Evolutionary conservation across 2,329 filamentous ascomycete genomes (phyloP).

Genomic region (Xylariaceae sp.): DNA sequence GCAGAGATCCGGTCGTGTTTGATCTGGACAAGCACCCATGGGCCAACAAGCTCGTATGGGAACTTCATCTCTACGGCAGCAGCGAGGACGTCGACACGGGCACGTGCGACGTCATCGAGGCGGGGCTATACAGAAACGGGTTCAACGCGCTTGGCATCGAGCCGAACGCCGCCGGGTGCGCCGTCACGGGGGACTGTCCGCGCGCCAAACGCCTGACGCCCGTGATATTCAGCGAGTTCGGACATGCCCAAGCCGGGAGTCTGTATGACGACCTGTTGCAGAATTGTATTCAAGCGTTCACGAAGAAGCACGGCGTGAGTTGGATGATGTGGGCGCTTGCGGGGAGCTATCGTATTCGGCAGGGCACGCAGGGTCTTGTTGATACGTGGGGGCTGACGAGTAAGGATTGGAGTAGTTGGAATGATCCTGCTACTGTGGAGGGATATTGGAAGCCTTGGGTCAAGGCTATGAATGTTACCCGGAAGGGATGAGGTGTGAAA

Average conservation of each 20-base stretch:
- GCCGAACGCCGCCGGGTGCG: conserved; percentile 50
- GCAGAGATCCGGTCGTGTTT: conserved; percentile 53
- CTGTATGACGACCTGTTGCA: conserved; percentile 54
- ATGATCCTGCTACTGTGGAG: conserved; percentile 52
- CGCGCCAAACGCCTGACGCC: conserved; percentile 51
- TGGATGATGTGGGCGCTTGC: conserved; percentile 59
- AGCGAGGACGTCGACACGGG: conserved; percentile 53
- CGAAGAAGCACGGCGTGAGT: conserved; percentile 51
- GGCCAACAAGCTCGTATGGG: conserved; percentile 56
- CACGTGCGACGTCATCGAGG: conserved; percentile 55
- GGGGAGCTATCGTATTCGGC: conserved; percentile 54
- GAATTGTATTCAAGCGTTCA: conserved; percentile 54
- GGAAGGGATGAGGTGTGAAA: conserved; percentile 11
- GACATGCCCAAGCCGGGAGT: conserved; percentile 50
- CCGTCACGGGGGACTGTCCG: conserved; percentile 46
- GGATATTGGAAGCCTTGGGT: conserved; percentile 60
- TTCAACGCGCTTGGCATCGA: conserved; percentile 55
- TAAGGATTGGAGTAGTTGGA: conserved; percentile 55
- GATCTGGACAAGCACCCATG: conserved; percentile 53
- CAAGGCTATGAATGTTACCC: conserved; percentile 47
- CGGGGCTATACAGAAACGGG: conserved; percentile 55
- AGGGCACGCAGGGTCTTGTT: conserved; percentile 51
- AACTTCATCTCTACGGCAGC: conserved; percentile 52
- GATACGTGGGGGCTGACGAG: conserved; percentile 58
- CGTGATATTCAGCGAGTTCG: conserved; percentile 56